These are phyloP conservation scores for Yamadazyma diddensiae DNA, from an alignment of 1,139 yeast species.

Conservation along the genomic window DNA sequence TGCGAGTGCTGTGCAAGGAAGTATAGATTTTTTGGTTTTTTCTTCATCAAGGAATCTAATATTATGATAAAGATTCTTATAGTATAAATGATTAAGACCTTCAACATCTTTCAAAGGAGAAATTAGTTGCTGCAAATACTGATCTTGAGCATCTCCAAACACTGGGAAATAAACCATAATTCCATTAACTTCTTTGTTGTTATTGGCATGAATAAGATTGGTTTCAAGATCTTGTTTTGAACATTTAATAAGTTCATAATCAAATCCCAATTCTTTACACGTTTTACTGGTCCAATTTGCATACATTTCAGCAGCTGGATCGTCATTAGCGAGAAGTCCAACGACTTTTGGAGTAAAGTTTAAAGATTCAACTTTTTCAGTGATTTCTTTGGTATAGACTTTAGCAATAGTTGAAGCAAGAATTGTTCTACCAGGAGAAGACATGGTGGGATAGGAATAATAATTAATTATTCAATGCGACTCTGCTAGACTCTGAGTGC, in stretches of 20 bases:
- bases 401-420: conserved; percentile 88
- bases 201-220: conserved; percentile 76
- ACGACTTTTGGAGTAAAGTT: conserved; percentile 68
- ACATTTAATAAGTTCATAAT: conserved; percentile 71
- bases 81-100: conserved; percentile 86
- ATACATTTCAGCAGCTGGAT: conserved; percentile 93
- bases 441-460: no score
- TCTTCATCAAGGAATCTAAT: conserved; percentile 75
- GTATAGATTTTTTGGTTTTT: conserved; percentile 72
- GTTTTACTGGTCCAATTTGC: conserved; percentile 97
- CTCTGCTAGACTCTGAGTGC: no score
- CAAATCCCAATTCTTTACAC: conserved; percentile 79
- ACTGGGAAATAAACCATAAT: conserved; percentile 99
- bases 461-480: no score
- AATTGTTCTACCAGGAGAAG: conserved; percentile 68
- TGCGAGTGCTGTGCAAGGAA: conserved; percentile 96
- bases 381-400: conserved; percentile 71
- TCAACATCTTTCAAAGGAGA: conserved; percentile 89
- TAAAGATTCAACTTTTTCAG: conserved; percentile 51
- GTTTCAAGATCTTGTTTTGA: conserved; percentile 84
- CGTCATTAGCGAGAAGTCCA: conserved; percentile 87
- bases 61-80: conserved; percentile 93
- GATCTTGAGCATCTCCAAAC: conserved; percentile 92
- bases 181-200: conserved; percentile 75
- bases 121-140: conserved; percentile 89